A percentile compares a stretch with the other conserved stretches of the same genome.
Evolutionary conservation across 345 rosid species (phyloP).

Genomic region (Laguncularia racemosa): DNA sequence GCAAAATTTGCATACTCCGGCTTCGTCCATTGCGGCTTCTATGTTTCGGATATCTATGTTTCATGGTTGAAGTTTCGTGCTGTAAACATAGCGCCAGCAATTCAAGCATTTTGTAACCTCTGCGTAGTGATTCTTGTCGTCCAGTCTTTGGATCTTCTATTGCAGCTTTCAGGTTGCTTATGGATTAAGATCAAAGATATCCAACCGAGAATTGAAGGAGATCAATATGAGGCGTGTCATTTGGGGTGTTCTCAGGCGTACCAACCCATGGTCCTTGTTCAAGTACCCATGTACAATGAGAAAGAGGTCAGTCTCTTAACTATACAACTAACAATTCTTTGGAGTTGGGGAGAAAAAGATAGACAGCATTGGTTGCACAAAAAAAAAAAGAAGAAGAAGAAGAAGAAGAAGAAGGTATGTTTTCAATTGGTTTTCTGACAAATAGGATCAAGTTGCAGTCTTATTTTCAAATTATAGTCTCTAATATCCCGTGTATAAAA

Average conservation of each 20-base stretch:
- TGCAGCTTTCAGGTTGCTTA: constrained; percentile 17
- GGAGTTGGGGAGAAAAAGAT: background rate
- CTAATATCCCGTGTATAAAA: no score
- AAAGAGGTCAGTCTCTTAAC: constrained; percentile 13
- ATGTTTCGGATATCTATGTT: constrained; percentile 4
- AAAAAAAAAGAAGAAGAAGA: no score
- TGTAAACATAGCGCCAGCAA: constrained; percentile 9
- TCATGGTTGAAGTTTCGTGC: constrained; percentile 16
- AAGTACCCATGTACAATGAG: constrained; percentile 21
- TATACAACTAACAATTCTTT: background rate
- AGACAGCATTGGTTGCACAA: background rate
- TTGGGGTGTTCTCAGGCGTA: background rate
- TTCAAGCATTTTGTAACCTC: constrained; percentile 14
- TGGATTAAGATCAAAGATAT: constrained; percentile 15
- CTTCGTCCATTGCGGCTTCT: constrained; percentile 1
- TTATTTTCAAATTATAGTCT: background rate
- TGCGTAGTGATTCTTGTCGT: constrained; percentile 15
- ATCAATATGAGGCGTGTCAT: constrained; percentile 6
- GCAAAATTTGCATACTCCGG: constrained; percentile 1
- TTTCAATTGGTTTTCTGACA: no score
- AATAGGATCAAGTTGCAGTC: background rate
- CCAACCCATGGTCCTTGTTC: constrained; percentile 19
- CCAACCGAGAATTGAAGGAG: constrained; percentile 3
- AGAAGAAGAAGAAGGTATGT: no score
- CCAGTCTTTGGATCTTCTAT: constrained; percentile 18